Evolutionary conservation across 257 asterid species (phyloP).

Genomic region (Cynanchum wilfordii): DNA sequence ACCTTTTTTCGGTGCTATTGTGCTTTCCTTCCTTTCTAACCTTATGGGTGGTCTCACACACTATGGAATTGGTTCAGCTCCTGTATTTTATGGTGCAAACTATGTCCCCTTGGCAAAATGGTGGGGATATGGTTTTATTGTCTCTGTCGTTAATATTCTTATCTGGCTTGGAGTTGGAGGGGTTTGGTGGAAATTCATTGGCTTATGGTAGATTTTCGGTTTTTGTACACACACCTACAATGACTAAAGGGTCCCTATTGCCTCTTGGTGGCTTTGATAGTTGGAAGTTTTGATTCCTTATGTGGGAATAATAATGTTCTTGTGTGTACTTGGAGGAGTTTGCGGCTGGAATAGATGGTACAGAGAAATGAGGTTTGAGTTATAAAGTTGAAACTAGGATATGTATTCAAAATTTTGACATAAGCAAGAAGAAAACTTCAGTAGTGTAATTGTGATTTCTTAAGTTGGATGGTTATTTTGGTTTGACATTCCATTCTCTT

Average conservation of each 20-base stretch:
- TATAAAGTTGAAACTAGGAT: conserved; percentile 7
- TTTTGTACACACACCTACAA: background rate
- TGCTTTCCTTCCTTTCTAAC: conserved; percentile 76
- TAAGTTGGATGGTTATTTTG: background rate
- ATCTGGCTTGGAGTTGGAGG: conserved; percentile 98
- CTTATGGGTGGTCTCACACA: conserved; percentile 94
- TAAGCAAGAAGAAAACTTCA: background rate
- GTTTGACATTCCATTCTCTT: background rate
- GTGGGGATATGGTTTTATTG: conserved; percentile 91
- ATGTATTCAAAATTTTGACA: conserved; percentile 18
- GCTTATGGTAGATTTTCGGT: conserved; percentile 55
- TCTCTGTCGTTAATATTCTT: conserved; percentile 66
- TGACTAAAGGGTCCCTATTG: conserved; percentile 1
- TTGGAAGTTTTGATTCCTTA: conserved; percentile 3
- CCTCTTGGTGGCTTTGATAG: background rate
- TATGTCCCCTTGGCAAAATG: conserved; percentile 74
- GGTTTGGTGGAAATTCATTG: conserved; percentile 87
- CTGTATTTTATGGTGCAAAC: conserved; percentile 82
- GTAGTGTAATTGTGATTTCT: background rate
- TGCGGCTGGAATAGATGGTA: background rate
- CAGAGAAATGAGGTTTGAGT: conserved; percentile 3
- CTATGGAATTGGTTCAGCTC: conserved; percentile 86
- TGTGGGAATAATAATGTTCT: conserved; percentile 11
- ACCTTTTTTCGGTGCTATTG: conserved; percentile 71
- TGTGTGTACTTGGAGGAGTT: background rate